Evolutionary conservation across 2,329 filamentous ascomycete genomes (phyloP).

Genomic region (Cercospora beticola): DNA sequence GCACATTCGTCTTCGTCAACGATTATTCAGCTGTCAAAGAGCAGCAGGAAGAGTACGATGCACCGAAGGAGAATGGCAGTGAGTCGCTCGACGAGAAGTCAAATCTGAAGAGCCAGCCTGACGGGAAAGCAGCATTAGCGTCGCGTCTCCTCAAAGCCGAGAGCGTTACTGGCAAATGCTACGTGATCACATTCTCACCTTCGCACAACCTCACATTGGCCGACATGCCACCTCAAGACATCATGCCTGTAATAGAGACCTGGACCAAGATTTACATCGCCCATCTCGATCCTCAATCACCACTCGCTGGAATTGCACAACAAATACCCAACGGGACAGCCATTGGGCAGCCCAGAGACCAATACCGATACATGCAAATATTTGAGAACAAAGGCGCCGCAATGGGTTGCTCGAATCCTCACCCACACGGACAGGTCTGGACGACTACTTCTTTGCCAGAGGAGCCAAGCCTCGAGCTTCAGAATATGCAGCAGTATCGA

Average conservation of each 20-base stretch:
- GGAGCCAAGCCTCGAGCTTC: conserved; percentile 77
- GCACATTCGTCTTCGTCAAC: conserved; percentile 93
- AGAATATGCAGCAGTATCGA: conserved; percentile 76
- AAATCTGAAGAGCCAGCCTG: not conserved
- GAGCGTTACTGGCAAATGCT: conserved; percentile 90
- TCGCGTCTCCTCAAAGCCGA: conserved; percentile 77
- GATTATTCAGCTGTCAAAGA: conserved; percentile 98
- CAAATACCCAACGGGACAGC: conserved; percentile 46
- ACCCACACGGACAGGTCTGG: conserved; percentile 97
- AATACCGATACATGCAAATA: conserved; percentile 97
- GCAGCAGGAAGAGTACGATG: conserved; percentile 75
- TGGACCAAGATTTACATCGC: conserved; percentile 89
- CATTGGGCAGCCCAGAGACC: conserved; percentile 61
- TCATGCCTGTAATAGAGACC: conserved; percentile 78
- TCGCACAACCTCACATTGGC: conserved; percentile 89
- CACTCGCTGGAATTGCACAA: conserved; percentile 53
- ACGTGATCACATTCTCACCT: conserved; percentile 91
- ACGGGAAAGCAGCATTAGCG: conserved; percentile 59
- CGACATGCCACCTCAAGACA: conserved; percentile 75
- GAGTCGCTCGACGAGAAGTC: conserved; percentile 22
- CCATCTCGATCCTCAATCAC: conserved; percentile 72
- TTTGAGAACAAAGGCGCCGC: conserved; percentile 98
- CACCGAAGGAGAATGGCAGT: conserved; percentile 53
- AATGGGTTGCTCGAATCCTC: conserved; percentile 98
- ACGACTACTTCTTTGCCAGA: conserved; percentile 88